These are phyloP conservation scores for Cucurbita argyrosperma DNA, from an alignment of 306 rosid species.

Conservation along the genomic window DNA sequence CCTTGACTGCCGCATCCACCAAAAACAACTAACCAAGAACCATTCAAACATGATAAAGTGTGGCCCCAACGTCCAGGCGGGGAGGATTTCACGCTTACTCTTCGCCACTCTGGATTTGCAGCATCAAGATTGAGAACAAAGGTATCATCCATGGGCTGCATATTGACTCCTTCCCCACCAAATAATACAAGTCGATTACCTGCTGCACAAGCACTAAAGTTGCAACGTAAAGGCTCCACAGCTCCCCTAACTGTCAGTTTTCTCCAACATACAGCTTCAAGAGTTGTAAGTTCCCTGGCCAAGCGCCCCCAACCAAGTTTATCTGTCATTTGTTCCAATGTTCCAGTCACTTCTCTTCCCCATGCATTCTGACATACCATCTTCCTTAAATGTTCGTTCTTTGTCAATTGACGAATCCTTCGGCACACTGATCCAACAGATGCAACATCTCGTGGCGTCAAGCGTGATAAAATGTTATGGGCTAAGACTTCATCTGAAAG, in stretches of 20 bases:
- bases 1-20: conserved; percentile 96
- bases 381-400: conserved; percentile 88
- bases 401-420: conserved; percentile 75
- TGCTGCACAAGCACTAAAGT: conserved; percentile 92
- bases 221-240: conserved; percentile 95
- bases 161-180: conserved; percentile 95
- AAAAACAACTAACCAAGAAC: conserved; percentile 82
- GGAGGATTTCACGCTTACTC: conserved; percentile 72
- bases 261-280: conserved; percentile 92
- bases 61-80: conserved; percentile 99
- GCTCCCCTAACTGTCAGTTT: conserved; percentile 78
- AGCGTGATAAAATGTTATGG: conserved; percentile 78
- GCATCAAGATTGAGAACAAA: conserved; percentile 91
- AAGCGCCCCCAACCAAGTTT: conserved; percentile 97
- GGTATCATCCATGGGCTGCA: conserved; percentile 98
- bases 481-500: conserved; percentile 97
- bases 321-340: conserved; percentile 78
- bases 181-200: conserved; percentile 87
- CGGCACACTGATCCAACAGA: conserved; percentile 95
- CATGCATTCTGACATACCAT: conserved; percentile 98
- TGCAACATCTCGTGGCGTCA: conserved; percentile 96
- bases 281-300: conserved; percentile 79
- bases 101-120: conserved; percentile 69
- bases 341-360: conserved; percentile 92
- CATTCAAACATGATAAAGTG: conserved; percentile 74